Evolutionary conservation across 2,329 filamentous ascomycete species (phyloP), one percentile per base, ranked within the genome.

Genomic region (Plectosphaerella cucumerina): DNA sequence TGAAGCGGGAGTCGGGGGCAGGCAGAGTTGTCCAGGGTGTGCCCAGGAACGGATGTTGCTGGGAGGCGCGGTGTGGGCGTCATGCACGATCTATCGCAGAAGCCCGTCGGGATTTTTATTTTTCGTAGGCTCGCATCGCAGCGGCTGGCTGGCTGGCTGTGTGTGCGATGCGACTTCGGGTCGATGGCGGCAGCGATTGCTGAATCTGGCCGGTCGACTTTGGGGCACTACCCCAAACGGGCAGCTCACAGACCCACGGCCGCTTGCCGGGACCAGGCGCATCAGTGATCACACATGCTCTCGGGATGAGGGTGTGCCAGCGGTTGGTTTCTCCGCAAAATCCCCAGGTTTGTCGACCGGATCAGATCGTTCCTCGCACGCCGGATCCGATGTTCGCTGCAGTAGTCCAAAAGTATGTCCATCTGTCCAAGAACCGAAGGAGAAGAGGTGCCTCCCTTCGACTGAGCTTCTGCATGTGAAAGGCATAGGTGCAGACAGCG

Each of bases 71-170:
- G 18, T 15, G 45, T 33, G 45, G 18, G 22, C 21, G 20, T 49
- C 44, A 47, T 50, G 54, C 50, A 54, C 53, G 52, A 55, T 55
- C 37, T n/a, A 54, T 55, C 50, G 52, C 37, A 44, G 48, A 47
- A 42, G 42, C 47, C 52, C 39, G 43, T 53, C 53, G 48, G 50
- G 41, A 42, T 47, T 31, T 48, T 51, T 49, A 22, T 22, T 52
- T 31, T 31, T 31, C 8, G 26, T 31, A 31, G 6, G 26, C 26
- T 31, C 26, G 26, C 26, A 31, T 15, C 45, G 52, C 47, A 41
- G 54, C 39, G 35, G 14, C 39, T 9, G 18, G 17, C 37, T 41
- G 23, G 26, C n/a, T n/a, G n/a, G 6, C 26, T 31, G 26, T 8
- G 6, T 31, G 3, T 31, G 26, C n/a, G n/a, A n/a, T 31, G 26